Evolutionary conservation across 139 green algal species (phyloP), one percentile per base, ranked within the genome.

Genomic region (Chlorella sorokiniana): DNA sequence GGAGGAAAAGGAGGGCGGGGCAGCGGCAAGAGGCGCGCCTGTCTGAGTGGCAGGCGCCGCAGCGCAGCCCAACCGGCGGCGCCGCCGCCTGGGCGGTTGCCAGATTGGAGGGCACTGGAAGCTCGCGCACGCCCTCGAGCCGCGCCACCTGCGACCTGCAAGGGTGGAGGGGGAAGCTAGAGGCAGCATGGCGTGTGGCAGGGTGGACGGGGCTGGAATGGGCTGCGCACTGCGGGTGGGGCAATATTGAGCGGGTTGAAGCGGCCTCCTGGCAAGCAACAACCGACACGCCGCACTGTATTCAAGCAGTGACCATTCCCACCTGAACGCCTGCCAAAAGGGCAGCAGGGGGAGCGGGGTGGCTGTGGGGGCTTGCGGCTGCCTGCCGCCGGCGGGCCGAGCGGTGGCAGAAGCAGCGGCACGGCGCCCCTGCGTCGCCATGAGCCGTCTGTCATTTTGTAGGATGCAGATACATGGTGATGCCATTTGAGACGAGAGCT

Each of bases 311-410:
- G 6, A 16, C 3, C 68, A 22, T 8, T 23, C 27, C 69, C 38
- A 68, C 52, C 73, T 68, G 23, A 79, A 52, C 38, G 54, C 73
- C 3, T 79, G 8, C 54, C 54, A 79, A n/a, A 77, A 77, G 3
- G 70, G 70, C 31, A 77, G 70, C 31, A 77, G 45, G 1, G 70
- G 70, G 29, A 77, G 45, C 31, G 70, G 70, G 3, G 70, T 77
- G 45, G 45, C 70, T 2, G 45, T 22, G 2, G 69, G n/a, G n/a
- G n/a, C n/a, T 56, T 56, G 48, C 16, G 48, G 48, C 48, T 11
- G 48, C 16, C 11, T 56, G 48, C 11, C 48, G 48, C 14, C 42
- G 3, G 25, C 11, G 29, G 69, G 4, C 20, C 4, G 18, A 31
- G 7, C 38, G 37, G 37, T 22, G 7, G 65, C 65, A 38, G 65